Evolutionary conservation across 2,329 filamentous ascomycete genomes (phyloP), one percentile per base, ranked within the genome.

Genomic region (Colletotrichum sp.): DNA sequence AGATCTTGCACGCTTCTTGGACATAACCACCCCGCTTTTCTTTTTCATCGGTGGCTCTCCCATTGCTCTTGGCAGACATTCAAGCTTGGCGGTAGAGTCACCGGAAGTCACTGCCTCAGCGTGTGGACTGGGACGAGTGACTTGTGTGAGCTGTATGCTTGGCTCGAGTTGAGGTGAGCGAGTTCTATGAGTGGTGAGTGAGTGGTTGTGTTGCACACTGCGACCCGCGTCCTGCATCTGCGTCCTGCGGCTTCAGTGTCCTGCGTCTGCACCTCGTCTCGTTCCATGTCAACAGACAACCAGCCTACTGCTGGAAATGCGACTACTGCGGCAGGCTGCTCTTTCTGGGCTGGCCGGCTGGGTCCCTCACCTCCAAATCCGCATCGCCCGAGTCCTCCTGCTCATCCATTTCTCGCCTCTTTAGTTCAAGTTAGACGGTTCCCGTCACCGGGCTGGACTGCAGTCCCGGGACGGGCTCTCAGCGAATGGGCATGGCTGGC

Each of bases 1-100:
- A 73, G 57, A 73, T 73, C 64, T 76, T 72, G 64, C 57, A 73
- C 63, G 57, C 69, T 69, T 72, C 44, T 34, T 68, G 30, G 63
- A 57, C 21, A 30, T 57, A 13, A 18, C 28, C 28, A 36, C 44
- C 70, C 72, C 73, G 57, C 64, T 65, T 73, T 74, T 73, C 49
- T 32, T 65, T 76, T 16, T 55, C 74, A 65, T 39, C 63, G 21
- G 74, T 73, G 74, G 64, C 44, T 69, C 59, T 65, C 63, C n/a
- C 26, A 16, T 62, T 26, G 55, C 21, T 60, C 74, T 73, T 76
- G 70, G 74, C 73, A 49, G 59, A 30, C 21, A 32, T 3, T 69
- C n/a, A 49, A 76, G 30, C 62, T 72, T 72, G 72, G 71, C 66
- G 72, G 72, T 64, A 49, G 60, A 68, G 69, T 26, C 18, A 44